Percentiles rank a stretch among this genome's conserved stretches.
phyloP scores from a whole-genome alignment of 495 filamentous ascomycete species.

The Pyronema domesticum region DNA sequence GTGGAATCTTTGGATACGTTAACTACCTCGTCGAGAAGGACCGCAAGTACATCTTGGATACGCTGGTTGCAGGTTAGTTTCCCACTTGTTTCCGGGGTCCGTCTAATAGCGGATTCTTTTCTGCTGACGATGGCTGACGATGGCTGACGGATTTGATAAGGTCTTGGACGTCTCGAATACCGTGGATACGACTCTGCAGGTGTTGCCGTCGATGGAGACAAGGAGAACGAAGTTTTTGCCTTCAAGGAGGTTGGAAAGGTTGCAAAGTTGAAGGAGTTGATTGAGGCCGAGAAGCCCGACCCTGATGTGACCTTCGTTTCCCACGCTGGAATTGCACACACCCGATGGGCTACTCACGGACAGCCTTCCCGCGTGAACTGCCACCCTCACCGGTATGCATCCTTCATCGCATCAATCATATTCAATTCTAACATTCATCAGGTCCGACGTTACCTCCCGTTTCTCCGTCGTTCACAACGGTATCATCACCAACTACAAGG shows the following conservation, averaged over 20 bases:
- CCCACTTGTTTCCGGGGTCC: background rate
- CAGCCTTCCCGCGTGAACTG: constrained; percentile 85
- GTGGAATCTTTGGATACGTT: constrained; percentile 98
- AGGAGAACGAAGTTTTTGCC: constrained; percentile 91
- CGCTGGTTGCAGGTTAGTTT: constrained; percentile 75
- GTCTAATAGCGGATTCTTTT: background rate
- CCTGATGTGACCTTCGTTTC: constrained; percentile 85
- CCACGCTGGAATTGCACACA: constrained; percentile 95
- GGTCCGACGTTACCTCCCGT: constrained; percentile 66
- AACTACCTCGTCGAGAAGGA: constrained; percentile 89
- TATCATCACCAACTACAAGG: constrained; percentile 99
- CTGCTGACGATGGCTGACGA: too few relatives aligned
- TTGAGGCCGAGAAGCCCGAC: constrained; percentile 65
- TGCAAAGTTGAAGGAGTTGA: constrained; percentile 81
- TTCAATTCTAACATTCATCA: constrained; percentile 4
- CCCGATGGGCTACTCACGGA: constrained; percentile 95
- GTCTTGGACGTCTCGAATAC: constrained; percentile 77
- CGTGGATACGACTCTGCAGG: constrained; percentile 95
- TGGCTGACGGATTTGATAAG: constrained; percentile 26
- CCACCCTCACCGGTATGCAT: constrained; percentile 82
- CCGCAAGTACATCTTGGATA: constrained; percentile 81
- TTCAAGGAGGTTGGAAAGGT: constrained; percentile 99
- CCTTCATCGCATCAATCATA: background rate
- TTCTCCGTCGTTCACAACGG: constrained; percentile 97
- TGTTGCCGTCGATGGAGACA: constrained; percentile 90